phyloP scores from a whole-genome alignment of 139 green algal species.

The Spirogloea muscicola region DNA sequence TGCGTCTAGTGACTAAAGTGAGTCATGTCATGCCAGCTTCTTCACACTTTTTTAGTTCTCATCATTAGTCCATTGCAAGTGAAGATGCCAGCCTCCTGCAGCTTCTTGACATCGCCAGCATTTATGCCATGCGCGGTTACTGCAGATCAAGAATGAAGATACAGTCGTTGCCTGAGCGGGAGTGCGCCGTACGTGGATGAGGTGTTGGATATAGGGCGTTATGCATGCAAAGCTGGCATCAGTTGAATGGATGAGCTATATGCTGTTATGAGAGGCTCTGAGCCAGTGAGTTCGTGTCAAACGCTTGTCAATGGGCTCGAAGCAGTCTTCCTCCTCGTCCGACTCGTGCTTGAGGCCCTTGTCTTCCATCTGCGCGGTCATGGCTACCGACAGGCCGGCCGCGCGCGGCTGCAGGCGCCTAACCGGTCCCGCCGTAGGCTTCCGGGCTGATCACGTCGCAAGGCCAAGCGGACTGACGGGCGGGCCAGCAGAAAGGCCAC shows the following conservation, averaged over 20 bases:
- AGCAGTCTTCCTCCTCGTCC: constrained; percentile 45
- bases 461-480: too few relatives aligned
- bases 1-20: too few relatives aligned
- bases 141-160: constrained; percentile 5
- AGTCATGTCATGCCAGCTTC: too few relatives aligned
- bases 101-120: constrained; percentile 77
- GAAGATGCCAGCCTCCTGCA: constrained; percentile 75
- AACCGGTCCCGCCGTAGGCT: too few relatives aligned
- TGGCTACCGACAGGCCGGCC: too few relatives aligned
- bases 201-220: too few relatives aligned
- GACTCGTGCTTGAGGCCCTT: constrained; percentile 15
- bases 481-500: too few relatives aligned
- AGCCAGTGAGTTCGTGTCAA: neutral
- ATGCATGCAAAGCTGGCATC: neutral
- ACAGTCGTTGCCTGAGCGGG: neutral
- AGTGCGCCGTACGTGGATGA: too few relatives aligned
- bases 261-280: neutral
- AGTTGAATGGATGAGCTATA: constrained; percentile 2
- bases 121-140: constrained; percentile 42
- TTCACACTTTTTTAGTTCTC: constrained; percentile 74
- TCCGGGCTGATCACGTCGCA: too few relatives aligned
- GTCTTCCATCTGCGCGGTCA: too few relatives aligned
- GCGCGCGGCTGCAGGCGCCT: too few relatives aligned
- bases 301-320: constrained; percentile 43
- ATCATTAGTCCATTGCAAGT: constrained; percentile 77